Conservation (phyloP, 1,284 basidiomycete species). For the Leccinum subrobustum region DNA sequence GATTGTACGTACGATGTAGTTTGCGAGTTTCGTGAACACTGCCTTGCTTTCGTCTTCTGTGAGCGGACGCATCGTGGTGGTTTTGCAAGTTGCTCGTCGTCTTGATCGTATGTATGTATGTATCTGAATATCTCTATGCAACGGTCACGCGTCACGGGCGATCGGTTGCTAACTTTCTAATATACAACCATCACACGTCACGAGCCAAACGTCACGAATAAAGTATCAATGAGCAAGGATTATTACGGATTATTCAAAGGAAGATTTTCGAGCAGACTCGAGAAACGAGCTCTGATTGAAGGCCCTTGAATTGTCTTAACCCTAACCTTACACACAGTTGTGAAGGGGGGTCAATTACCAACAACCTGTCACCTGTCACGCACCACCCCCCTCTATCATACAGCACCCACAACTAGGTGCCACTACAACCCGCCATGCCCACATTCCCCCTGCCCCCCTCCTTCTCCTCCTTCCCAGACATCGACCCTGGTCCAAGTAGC, state of each 20-base stretch:
- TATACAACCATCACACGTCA: neutral
- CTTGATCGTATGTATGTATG: neutral
- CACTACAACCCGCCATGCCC: slow-evolving; percentile 37
- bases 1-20: slow-evolving; percentile 71
- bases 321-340: neutral
- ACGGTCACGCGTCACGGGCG: neutral
- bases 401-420: neutral
- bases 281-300: neutral
- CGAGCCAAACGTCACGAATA: neutral
- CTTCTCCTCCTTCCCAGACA: slow-evolving; percentile 65
- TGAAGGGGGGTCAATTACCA: neutral
- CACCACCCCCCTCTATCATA: neutral
- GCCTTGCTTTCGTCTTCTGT: slow-evolving; percentile 86
- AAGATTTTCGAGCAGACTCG: neutral
- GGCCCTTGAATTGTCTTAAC: neutral
- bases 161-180: neutral
- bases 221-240: neutral
- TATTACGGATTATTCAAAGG: neutral
- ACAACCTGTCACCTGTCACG: neutral
- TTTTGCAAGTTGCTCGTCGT: neutral
- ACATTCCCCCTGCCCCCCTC: slow-evolving; percentile 57
- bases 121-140: neutral
- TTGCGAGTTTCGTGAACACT: slow-evolving; percentile 88
- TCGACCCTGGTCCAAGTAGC: slow-evolving; percentile 39
- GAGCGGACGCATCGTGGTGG: slow-evolving; percentile 66